phyloP scores from a whole-genome alignment of 257 asterid species.

The Scutellaria baicalensis region DNA sequence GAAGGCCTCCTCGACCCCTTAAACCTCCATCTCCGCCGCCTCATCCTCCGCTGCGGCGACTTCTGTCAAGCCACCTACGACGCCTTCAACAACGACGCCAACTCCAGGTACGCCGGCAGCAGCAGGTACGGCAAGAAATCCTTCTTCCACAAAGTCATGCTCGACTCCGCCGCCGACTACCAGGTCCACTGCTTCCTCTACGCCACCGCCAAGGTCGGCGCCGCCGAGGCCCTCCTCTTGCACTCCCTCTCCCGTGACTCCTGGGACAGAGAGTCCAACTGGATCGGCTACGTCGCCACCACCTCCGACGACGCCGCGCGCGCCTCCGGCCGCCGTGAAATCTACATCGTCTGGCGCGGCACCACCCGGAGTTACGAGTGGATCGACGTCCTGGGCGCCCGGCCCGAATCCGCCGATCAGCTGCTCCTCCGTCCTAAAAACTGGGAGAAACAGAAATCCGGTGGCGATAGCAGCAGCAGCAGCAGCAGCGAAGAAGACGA shows the following conservation, averaged over 20 bases:
- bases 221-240: conserved; percentile 42
- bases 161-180: conserved; percentile 39
- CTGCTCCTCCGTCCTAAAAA: conserved; percentile 25
- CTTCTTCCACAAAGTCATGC: conserved; percentile 62
- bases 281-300: conserved; percentile 75
- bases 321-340: conserved; percentile 63
- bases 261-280: conserved; percentile 89
- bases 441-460: neutral
- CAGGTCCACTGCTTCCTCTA: conserved; percentile 53
- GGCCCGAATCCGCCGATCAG: conserved; percentile 40
- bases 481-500: conserved; percentile 23
- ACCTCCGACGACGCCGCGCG: conserved; percentile 44
- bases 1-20: conserved; percentile 60
- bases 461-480: neutral
- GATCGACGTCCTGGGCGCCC: conserved; percentile 50
- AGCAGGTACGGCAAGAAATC: conserved; percentile 72
- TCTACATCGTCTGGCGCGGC: conserved; percentile 74
- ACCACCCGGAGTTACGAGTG: conserved; percentile 65
- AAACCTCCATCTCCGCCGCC: conserved; percentile 51
- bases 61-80: conserved; percentile 87
- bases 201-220: conserved; percentile 58
- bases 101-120: conserved; percentile 77
- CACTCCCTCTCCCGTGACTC: conserved; percentile 58
- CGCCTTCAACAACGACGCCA: conserved; percentile 78
- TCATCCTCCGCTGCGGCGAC: conserved; percentile 80